Base-by-base conservation (phyloP, 192 early-diverging fungal species). In the Gamsiella multidivaricata region DNA sequence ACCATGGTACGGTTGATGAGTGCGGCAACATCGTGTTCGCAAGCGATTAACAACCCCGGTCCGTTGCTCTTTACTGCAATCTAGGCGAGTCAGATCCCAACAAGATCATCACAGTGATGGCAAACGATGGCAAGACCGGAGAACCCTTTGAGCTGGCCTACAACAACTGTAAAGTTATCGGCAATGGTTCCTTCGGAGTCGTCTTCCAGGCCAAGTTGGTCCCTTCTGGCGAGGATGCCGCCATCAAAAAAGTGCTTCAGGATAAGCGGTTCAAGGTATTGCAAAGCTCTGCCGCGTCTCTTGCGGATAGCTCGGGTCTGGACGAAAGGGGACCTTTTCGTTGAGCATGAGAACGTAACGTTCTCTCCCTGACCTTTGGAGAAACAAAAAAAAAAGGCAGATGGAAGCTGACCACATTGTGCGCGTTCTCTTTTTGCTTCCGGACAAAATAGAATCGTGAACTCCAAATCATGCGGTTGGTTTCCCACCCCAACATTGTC, bases 241-340 rank as follows among this genome's bases (percentile, higher is more conserved):
- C 97, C 52, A 96, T 99, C 62, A 99, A 99, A 84, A 98, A 97
- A 81, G 97, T 99, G 5, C 81, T 97, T 37, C 97, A 98, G 87
- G 97, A 99, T 81, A 96, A 94, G 82, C 91, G 97, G 32, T 99
- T 97, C 88, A 99, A 99, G 89, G 94, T 94, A 85, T 58, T 50
- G 34, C 33, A 62, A 8, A 37, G 31, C 22, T 23, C 51, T n/a
- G n/a, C n/a, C n/a, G n/a, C n/a, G n/a, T n/a, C n/a, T n/a, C n/a
- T n/a, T n/a, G n/a, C n/a, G n/a, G n/a, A n/a, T n/a, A n/a, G n/a
- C 47, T 50, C 47, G 47, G 18, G 12, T 14, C 39, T 41, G 7
- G 8, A 10, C 14, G 39, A 41, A 14, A 10, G 39, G 39, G 39
- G 14, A 41, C 7, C 39, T 7, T 7, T 14, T 41, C 39, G 39